Base-by-base conservation (phyloP, 1,139 yeast genomes). In the Taiozyma sp. region DNA sequence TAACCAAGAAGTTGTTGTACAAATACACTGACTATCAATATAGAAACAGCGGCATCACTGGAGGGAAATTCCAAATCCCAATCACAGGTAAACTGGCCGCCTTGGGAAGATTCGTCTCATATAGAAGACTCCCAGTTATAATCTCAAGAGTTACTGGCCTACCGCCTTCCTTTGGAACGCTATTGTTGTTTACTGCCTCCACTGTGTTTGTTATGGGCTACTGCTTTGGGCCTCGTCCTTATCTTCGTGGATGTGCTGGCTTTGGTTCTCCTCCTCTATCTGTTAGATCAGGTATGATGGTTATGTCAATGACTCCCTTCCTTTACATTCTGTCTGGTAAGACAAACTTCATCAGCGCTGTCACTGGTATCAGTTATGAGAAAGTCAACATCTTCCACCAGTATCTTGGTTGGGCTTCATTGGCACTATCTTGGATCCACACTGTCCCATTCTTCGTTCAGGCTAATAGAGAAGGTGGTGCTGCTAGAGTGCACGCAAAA, bases 241-340 rank as follows among this genome's bases (percentile, higher is more conserved):
- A 80, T 76, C 78, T 77, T 58, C 66, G 86, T 55, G 78, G 69
- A 0, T 82, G 88, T 62, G 48, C 65, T 6, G 80, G 79, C 0
- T 81, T 81, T 64, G 88, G 87, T 1, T 72, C 83, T 1, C 84
- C 87, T n/a, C 87, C 87, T n/a, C 56, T 80, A 46, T 81, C 80
- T 0, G 75, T 78, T 1, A 64, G 85, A 49, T 69, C 83, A 1
- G 85, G 84, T 2, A 54, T 78, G 40, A 74, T 77, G 74, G 74
- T 81, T 5, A 68, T 76, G 28, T 82, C 83, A 0, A 67, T 79
- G 50, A 70, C 78, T 3, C 85, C 85, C 0, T 77, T 78, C 57
- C 63, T 79, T 30, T 73, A 75, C 53, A 68, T 78, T 2, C 63
- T 80, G 52, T 73, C 81, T 0, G 85, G 85, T 4, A 80, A 80